Evolutionary conservation across 305 asterid species (phyloP).

Genomic region (Fraxinus platypoda): DNA sequence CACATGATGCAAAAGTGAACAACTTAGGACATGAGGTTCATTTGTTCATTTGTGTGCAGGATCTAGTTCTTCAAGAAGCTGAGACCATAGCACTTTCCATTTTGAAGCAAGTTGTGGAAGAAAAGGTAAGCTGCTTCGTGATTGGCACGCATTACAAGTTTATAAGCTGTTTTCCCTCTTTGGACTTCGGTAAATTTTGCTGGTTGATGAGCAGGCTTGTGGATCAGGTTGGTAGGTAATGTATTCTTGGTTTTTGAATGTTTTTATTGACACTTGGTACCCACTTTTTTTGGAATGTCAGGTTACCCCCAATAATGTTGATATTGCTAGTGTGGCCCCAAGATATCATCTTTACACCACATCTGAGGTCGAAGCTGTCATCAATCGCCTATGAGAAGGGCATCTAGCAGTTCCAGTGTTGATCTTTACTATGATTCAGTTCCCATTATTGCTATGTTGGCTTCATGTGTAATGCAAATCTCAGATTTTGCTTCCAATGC

Average conservation of each 20-base stretch:
- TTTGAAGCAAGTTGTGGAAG: conserved; percentile 98
- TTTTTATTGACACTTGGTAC: neutral
- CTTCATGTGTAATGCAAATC: neutral
- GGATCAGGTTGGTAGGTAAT: neutral
- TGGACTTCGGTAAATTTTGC: neutral
- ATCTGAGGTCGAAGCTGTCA: conserved; percentile 77
- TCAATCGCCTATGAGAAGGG: conserved; percentile 56
- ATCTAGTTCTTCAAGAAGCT: conserved; percentile 77
- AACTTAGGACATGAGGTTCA: neutral
- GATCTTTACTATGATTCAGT: neutral
- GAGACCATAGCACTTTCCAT: conserved; percentile 88
- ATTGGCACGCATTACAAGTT: neutral
- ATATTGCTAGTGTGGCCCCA: conserved; percentile 81
- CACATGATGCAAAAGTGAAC: neutral
- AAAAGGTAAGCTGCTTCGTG: conserved; percentile 51
- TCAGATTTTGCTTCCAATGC: neutral
- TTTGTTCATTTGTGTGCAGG: conserved; percentile 38
- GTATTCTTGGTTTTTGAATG: neutral
- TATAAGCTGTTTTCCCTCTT: neutral
- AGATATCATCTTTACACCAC: conserved; percentile 79
- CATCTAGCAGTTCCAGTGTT: neutral
- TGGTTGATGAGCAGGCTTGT: neutral
- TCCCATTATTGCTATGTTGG: conserved; percentile 8
- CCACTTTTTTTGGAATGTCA: conserved; percentile 23
- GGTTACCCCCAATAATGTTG: conserved; percentile 90